These are phyloP conservation scores for Fusarium sacchari DNA, from an alignment of 2,329 filamentous ascomycete species.

Conservation along the genomic window DNA sequence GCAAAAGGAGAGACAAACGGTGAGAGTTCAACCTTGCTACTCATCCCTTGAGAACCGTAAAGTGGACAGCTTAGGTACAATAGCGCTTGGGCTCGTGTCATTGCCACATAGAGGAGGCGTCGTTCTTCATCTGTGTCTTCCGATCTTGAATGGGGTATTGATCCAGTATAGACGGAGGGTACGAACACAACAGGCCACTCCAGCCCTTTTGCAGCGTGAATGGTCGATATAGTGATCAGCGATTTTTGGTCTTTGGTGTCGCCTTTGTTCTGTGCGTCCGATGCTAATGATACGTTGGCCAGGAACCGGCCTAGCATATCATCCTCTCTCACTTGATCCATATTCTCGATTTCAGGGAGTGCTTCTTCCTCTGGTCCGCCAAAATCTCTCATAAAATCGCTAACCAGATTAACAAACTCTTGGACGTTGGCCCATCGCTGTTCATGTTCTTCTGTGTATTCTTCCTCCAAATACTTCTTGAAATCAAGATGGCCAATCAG, in stretches of 20 bases:
- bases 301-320: conserved; percentile 78
- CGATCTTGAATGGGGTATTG: conserved; percentile 86
- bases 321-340: conserved; percentile 74
- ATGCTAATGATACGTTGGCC: conserved; percentile 88
- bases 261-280: conserved; percentile 75
- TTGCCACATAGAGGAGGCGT: conserved; percentile 90
- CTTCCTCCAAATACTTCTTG: conserved; percentile 76
- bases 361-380: conserved; percentile 61
- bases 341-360: conserved; percentile 74
- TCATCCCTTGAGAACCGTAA: conserved; percentile 68
- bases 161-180: conserved; percentile 87
- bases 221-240: conserved; percentile 90
- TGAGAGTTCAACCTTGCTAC: conserved; percentile 73
- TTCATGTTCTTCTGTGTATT: conserved; percentile 79
- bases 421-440: conserved; percentile 88
- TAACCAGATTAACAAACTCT: conserved; percentile 83
- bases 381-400: conserved; percentile 69
- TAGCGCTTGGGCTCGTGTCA: conserved; percentile 90
- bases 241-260: conserved; percentile 65
- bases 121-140: conserved; percentile 91
- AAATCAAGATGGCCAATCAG: conserved; percentile 75
- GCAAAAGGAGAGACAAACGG: conserved; percentile 71
- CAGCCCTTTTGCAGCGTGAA: conserved; percentile 93
- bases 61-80: conserved; percentile 86
- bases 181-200: conserved; percentile 98